Base-by-base conservation (phyloP, 2,329 filamentous ascomycete genomes). In the Lachnellula occidentalis region DNA sequence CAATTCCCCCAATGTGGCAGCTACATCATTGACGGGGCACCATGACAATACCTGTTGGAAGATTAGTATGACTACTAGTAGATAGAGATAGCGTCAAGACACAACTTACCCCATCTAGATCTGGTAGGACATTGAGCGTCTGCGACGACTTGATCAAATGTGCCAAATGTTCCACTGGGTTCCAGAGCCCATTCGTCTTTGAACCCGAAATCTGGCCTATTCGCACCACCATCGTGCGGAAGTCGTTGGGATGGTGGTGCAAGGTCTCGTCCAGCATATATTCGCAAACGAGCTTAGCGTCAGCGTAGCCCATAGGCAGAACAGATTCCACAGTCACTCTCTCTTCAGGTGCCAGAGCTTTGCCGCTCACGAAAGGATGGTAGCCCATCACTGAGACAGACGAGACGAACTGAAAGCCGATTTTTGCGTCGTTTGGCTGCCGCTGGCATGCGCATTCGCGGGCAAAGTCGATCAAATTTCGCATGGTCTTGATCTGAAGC, bases 151-250 rank as follows among this genome's bases (percentile, higher is more conserved):
- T 80, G 50, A 79, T 62, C 21, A 82, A 53, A 56, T 78, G 78
- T 0, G 69, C 61, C 12, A 81, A 66, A 56, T 81, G 76, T 60
- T 82, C 78, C 27, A 71, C 69, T 0, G 73, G 67, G 58, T 82
- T 83, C 80, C 80, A 83, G 60, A 75, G 76, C 0, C 79, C 79
- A 51, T 67, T 79, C 0, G 53, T 69, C 3, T 61, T 72, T 0
- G 74, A 77, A 0, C 80, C 80, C 1, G 79, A 70, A 41, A 83
- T 77, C 62, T 83, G 80, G 0, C 76, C 80, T 0, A 74, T 67
- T 0, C 79, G 72, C 0, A 77, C 73, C 0, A 64, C 66, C 67
- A 72, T 74, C 0, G 74, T 57, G 15, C 70, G 71, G 67, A 81
- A 79, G 1, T 59, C 65, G 0, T 69, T 53, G 0, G 73, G 72